Conservation (phyloP, 192 early-diverging fungal species). For the Linnemannia exigua region DNA sequence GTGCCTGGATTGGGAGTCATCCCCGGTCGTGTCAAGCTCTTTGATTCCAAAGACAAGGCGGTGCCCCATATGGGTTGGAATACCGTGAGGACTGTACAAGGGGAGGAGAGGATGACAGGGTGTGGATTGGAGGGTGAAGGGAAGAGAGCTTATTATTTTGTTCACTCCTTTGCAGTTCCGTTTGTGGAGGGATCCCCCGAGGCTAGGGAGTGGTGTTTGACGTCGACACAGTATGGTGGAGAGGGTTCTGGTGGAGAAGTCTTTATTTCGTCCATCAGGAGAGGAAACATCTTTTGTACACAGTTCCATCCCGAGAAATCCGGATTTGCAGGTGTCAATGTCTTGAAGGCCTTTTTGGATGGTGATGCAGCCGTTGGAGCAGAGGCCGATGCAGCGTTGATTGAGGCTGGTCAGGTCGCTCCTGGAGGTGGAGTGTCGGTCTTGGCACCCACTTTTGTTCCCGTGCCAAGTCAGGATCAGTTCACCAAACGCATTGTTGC, state of each 20-base stretch:
- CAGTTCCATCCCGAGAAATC: constrained; percentile 99
- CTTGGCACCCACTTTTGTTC: constrained; percentile 32
- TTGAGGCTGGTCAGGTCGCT: constrained; percentile 7
- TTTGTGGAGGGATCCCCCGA: constrained; percentile 57
- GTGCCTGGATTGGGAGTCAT: constrained; percentile 90
- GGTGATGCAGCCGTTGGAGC: constrained; percentile 43
- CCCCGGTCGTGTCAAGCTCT: constrained; percentile 75
- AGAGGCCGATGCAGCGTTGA: constrained; percentile 16
- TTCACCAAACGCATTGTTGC: constrained; percentile 96
- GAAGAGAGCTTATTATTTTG: constrained; percentile 93
- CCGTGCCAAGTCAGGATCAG: constrained; percentile 57
- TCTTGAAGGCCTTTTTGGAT: constrained; percentile 87
- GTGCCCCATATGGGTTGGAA: constrained; percentile 99
- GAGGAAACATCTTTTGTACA: constrained; percentile 93
- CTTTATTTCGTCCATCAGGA: constrained; percentile 87
- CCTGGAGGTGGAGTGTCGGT: constrained; percentile 33
- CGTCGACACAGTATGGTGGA: constrained; percentile 91
- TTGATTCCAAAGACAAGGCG: constrained; percentile 78
- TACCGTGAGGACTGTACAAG: constrained; percentile 63
- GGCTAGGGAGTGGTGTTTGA: constrained; percentile 80
- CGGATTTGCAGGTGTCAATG: constrained; percentile 87
- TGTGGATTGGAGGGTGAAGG: constrained; percentile 45
- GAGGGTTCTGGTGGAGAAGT: constrained; percentile 81
- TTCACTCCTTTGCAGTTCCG: constrained; percentile 95
- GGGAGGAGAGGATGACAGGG: constrained; percentile 13